phyloP scores from a whole-genome alignment of 1,139 yeast genomes.

The Suhomyces bokatorum region DNA sequence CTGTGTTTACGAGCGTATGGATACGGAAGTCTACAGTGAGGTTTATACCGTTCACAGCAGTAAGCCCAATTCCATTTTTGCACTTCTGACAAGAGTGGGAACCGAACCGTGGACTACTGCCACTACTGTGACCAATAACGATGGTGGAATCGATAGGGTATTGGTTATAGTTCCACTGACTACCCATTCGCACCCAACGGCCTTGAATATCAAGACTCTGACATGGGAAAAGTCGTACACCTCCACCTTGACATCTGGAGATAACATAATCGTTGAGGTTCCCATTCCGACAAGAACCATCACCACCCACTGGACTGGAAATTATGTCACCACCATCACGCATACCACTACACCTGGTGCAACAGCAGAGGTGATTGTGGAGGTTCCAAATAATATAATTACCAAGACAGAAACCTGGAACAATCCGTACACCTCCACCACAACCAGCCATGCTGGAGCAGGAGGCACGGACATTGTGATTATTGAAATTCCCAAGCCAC shows the following conservation, averaged over 20 bases:
- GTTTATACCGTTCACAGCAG: neutral
- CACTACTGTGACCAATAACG: neutral
- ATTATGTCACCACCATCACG: neutral
- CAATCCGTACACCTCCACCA: neutral
- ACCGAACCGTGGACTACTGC: neutral
- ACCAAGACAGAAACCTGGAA: neutral
- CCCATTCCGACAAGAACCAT: neutral
- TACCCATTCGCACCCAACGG: neutral
- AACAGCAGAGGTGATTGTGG: neutral
- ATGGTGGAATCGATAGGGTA: neutral
- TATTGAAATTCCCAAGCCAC: slow-evolving; percentile 17
- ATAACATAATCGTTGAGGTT: neutral
- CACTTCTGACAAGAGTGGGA: neutral
- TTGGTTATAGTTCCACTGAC: neutral
- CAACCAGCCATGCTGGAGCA: neutral
- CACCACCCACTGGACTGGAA: neutral
- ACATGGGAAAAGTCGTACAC: neutral
- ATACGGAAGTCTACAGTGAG: neutral
- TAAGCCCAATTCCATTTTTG: neutral
- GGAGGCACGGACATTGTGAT: slow-evolving; percentile 16
- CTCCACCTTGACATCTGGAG: neutral
- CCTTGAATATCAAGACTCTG: neutral
- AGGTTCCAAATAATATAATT: neutral
- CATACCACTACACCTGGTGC: neutral
- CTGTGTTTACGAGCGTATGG: too few relatives aligned